Evolutionary conservation across 768 basidiomycete genomes (phyloP).

Genomic region (Scleroderma citrinum): DNA sequence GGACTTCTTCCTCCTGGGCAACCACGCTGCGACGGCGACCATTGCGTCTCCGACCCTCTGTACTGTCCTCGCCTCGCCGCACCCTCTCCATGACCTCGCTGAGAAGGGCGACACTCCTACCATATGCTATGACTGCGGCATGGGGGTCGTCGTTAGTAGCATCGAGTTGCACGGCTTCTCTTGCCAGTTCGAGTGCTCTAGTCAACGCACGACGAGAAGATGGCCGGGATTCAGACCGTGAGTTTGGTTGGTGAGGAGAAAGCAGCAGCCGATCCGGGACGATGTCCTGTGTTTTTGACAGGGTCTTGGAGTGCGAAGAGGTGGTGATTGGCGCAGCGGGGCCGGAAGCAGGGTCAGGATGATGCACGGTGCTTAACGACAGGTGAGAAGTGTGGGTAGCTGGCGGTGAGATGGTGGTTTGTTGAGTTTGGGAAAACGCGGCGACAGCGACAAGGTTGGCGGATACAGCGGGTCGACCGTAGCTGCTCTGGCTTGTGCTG

Average conservation of each 20-base stretch:
- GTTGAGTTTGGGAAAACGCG: constrained; percentile 51
- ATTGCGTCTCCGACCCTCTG: constrained; percentile 54
- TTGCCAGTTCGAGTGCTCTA: constrained; percentile 78
- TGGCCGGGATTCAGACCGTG: constrained; percentile 42
- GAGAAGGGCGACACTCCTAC: constrained; percentile 77
- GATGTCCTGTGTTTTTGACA: constrained; percentile 32
- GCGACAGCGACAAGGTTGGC: constrained; percentile 54
- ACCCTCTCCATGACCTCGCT: constrained; percentile 93
- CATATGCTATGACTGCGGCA: constrained; percentile 85
- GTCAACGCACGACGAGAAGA: constrained; percentile 86
- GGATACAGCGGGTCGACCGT: constrained; percentile 34
- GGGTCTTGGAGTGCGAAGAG: constrained; percentile 18
- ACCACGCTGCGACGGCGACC: constrained; percentile 71
- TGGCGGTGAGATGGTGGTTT: constrained; percentile 23
- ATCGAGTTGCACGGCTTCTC: constrained; percentile 86
- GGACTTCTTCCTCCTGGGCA: constrained; percentile 89
- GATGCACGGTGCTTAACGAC: constrained; percentile 18
- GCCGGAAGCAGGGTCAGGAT: constrained; percentile 45
- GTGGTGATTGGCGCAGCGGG: constrained; percentile 55
- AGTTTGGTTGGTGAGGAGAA: constrained; percentile 39
- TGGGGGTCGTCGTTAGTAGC: constrained; percentile 84
- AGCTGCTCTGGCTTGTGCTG: constrained; percentile 26
- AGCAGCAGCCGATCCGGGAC: constrained; percentile 39
- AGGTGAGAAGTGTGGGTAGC: constrained; percentile 24
- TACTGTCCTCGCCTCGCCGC: constrained; percentile 75